Evolutionary conservation across 495 filamentous ascomycete genomes (phyloP), one percentile per base, ranked within the genome.

Genomic region (Podospora bellae-mahoneyi): DNA sequence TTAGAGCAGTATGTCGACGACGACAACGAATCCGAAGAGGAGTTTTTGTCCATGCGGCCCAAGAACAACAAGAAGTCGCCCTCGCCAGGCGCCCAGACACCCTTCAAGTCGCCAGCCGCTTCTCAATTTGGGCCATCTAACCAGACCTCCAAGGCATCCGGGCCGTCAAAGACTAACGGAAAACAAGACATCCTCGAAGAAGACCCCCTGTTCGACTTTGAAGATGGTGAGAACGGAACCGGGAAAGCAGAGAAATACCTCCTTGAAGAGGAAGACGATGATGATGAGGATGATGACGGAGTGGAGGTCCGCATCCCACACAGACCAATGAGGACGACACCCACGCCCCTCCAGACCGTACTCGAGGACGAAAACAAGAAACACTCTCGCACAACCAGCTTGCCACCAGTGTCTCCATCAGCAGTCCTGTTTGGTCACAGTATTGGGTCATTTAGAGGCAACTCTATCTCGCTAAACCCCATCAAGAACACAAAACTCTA

Each of bases 361-460:
- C 20, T 23, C 23, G 53, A 23, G n/a, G 53, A 20, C 20, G 62
- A 30, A 16, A 32, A 65, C 39, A 54, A 28, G 15, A 44, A 28
- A 23, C 19, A 44, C n/a, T 19, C 32, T 19, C 6, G 9, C 18
- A 30, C 18, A 13, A 48, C 23, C 15, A 60, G 13, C 7, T 5
- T 71, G 10, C 74, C 73, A 10, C 64, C 69, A 23, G 58, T 70
- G 5, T 73, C 74, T 2, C 73, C 75, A 9, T 74, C 76, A 20
- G 60, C 75, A 1, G 76, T 56, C 15, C 60, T 78, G 26, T 77
- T 77, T 30, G 28, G 66, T 18, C 70, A 73, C n/a, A 76, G 72
- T 19, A 62, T 78, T 4, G 82, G 82, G 18, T 84, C 82, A 20
- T 84, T 81, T 66, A 79, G 77, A 30, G 82, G 82, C 19, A 73